phyloP scores from a whole-genome alignment of 176 grass and related monocot genomes.

The Otatea glauca region DNA sequence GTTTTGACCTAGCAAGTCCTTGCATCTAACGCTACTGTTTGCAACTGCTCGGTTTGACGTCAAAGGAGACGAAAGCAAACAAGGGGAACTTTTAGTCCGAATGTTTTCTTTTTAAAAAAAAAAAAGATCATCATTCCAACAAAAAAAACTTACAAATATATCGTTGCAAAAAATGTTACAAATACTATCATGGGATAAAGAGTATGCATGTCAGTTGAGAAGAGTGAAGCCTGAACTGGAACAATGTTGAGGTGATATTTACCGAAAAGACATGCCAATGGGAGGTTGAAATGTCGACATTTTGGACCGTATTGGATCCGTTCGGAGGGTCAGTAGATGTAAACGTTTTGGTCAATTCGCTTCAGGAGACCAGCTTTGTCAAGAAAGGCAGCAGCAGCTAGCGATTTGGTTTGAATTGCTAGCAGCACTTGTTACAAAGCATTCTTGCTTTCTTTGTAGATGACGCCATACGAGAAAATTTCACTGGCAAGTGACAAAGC shows the following conservation, averaged over 20 bases:
- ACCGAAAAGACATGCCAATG: not conserved
- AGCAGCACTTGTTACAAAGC: not conserved
- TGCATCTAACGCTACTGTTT: not conserved
- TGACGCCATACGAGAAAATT: not conserved
- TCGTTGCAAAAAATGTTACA: too few species aligned
- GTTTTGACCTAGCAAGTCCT: constrained; percentile 15
- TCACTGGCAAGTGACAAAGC: not conserved
- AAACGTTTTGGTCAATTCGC: not conserved
- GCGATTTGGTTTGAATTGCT: not conserved
- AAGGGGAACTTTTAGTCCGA: not conserved
- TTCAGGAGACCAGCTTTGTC: not conserved
- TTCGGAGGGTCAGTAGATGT: not conserved
- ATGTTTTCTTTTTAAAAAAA: not conserved
- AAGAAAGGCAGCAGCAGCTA: constrained; percentile 8
- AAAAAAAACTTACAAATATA: too few species aligned
- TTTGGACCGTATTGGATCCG: constrained; percentile 19
- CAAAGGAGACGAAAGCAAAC: not conserved
- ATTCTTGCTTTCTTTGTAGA: not conserved
- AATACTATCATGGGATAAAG: not conserved
- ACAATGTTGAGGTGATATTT: not conserved
- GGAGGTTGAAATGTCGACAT: not conserved
- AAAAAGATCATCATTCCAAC: too few species aligned
- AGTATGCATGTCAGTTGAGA: not conserved
- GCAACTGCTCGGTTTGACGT: not conserved
- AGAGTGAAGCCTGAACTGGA: not conserved